Base-by-base conservation (phyloP, 345 rosid species). In the Melastoma malabathricum region DNA sequence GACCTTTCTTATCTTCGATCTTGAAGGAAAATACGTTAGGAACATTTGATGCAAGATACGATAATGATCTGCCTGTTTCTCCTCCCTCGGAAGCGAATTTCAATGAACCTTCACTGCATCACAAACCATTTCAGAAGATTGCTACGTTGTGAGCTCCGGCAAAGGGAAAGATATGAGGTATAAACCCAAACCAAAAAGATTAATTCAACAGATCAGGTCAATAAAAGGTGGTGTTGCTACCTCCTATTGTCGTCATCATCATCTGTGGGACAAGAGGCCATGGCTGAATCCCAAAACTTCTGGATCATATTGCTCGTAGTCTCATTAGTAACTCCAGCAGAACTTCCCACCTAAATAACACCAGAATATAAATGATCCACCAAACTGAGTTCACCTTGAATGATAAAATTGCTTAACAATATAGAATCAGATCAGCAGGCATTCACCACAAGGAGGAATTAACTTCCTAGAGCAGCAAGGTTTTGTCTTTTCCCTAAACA, bases 251-350 rank as follows among this genome's bases (percentile, higher is more conserved):
- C 99, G 10, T 92, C 98, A 1, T 88, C 95, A 0, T 88, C 97
- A 46, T 80, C 99, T 54, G 66, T 46, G 45, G 86, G 83, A 72
- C 85, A 75, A 53, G 78, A 56, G 29, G 82, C 79, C 86, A 88
- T 78, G 52, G 97, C 95, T 20, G 99, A 88, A 75, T 93, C 99
- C 97, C 99, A 93, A 76, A 93, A 88, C 68, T 80, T 93, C 54
- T 93, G 97, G 95, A 88, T 85, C 95, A 88, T 75, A 14, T 89
- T 62, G 82, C 65, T 75, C 48, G 90, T 62, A 39, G 84, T 71
- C 75, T 93, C 99, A 58, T 66, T 83, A 55, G 64, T 81, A 58
- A 75, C 62, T 65, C 84, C 99, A 51, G 77, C 63, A 51, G 84
- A 68, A 53, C 59, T 85, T 57, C 97, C 95, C 47, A 68, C 95